Conservation (phyloP, 371 early-diverging fungal species). For the Apophysomyces ossiformis region DNA sequence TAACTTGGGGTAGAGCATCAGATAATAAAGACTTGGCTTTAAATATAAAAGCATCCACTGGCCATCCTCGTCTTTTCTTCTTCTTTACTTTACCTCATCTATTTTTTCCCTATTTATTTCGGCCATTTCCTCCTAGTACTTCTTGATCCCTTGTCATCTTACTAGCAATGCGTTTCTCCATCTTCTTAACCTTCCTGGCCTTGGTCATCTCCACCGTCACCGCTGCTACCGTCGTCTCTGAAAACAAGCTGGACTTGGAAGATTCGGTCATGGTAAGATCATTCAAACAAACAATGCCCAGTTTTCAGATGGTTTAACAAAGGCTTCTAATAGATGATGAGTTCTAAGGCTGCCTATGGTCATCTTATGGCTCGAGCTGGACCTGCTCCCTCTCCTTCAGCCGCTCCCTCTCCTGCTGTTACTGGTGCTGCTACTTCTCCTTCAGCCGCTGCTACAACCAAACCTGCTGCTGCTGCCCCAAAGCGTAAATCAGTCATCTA, state of each 20-base stretch:
- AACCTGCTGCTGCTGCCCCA: neutral
- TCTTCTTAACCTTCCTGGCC: neutral
- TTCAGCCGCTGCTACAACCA: neutral
- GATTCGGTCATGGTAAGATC: neutral
- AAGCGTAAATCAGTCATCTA: conserved; percentile 1
- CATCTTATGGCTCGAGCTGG: neutral
- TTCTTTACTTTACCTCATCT: neutral
- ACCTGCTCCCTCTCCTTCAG: neutral
- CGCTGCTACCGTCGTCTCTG: neutral
- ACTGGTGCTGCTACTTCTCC: neutral
- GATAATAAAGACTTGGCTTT: neutral
- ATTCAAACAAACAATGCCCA: neutral
- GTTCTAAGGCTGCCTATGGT: neutral
- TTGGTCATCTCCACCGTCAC: neutral
- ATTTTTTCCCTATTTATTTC: neutral
- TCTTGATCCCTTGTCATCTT: too few species aligned
- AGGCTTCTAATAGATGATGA: neutral
- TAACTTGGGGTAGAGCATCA: neutral
- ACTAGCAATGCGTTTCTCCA: neutral
- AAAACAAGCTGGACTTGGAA: conserved; percentile 11
- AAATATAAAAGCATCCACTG: neutral
- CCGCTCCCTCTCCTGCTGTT: neutral
- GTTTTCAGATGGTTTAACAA: neutral
- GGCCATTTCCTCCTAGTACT: too few species aligned
- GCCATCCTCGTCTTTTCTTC: neutral